A percentile compares a stretch with the other conserved stretches of the same genome.
These are phyloP conservation scores for Arabis alpina DNA, from an alignment of 345 rosid genomes.

Conservation along the genomic window DNA sequence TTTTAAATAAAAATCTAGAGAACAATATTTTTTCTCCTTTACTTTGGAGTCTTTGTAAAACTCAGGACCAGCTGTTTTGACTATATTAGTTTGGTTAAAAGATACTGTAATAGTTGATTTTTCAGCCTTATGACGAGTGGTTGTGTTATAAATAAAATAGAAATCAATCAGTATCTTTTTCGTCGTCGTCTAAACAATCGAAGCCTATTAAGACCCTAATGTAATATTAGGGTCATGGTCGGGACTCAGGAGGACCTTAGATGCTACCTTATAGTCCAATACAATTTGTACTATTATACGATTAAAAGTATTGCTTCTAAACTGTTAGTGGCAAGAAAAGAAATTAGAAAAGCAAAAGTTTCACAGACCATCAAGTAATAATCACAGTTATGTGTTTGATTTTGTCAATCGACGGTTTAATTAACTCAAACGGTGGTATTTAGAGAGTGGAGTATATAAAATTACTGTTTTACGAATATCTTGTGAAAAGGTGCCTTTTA, in stretches of 20 bases:
- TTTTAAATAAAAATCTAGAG: no score
- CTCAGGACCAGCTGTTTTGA: no score
- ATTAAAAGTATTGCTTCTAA: not conserved
- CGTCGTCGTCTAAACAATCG: not conserved
- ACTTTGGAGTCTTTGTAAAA: no score
- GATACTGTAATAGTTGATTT: no score
- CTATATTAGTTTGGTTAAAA: no score
- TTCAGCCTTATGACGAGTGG: no score
- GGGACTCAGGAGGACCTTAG: not conserved
- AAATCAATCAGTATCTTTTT: not conserved
- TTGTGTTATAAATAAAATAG: no score
- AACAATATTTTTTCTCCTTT: no score
- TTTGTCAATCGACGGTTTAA: not conserved
- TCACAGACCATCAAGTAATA: not conserved
- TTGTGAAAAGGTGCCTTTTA: no score
- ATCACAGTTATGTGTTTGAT: not conserved
- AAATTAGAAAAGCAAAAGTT: not conserved
- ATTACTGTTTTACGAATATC: no score
- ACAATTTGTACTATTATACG: not conserved
- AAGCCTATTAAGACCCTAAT: conserved; percentile 31
- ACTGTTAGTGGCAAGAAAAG: not conserved
- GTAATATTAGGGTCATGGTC: conserved; percentile 7
- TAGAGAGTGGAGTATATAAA: no score
- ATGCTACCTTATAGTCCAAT: conserved; percentile 1
- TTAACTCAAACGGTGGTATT: no score